phyloP scores from a whole-genome alignment of 257 asterid genomes.

The Capsicum pubescens region DNA sequence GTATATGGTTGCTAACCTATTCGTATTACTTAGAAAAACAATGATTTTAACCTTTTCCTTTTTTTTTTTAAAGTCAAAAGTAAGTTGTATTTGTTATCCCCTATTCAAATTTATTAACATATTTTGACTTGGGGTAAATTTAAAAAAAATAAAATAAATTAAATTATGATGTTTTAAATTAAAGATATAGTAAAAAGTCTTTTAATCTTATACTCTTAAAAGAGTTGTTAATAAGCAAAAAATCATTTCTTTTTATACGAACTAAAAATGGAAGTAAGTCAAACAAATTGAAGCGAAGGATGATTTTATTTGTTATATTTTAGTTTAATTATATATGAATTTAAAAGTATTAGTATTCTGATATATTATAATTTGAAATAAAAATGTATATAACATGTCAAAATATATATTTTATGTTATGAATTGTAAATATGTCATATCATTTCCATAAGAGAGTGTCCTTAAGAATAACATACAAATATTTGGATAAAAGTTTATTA shows the following conservation, averaged over 20 bases:
- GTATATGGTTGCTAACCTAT: neutral
- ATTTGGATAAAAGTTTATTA: neutral
- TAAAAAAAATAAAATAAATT: too few relatives aligned
- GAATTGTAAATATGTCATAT: neutral
- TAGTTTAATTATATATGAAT: neutral
- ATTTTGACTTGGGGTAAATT: too few relatives aligned
- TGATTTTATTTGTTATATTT: neutral
- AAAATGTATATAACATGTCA: neutral
- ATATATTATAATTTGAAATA: neutral
- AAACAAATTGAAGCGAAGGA: too few relatives aligned
- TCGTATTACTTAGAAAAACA: neutral
- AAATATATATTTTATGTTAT: neutral
- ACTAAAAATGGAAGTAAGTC: too few relatives aligned
- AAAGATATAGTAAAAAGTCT: too few relatives aligned
- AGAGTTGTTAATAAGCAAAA: too few relatives aligned
- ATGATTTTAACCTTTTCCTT: neutral
- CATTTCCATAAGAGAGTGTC: neutral
- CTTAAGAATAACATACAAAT: neutral
- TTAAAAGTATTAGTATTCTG: neutral
- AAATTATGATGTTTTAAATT: too few relatives aligned
- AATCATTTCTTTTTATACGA: too few relatives aligned
- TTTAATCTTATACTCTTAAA: too few relatives aligned
- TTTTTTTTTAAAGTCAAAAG: neutral
- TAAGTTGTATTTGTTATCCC: neutral
- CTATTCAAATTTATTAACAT: too few relatives aligned